Evolutionary conservation across 306 rosid genomes (phyloP).

Genomic region (Hippophae gyantsensis): DNA sequence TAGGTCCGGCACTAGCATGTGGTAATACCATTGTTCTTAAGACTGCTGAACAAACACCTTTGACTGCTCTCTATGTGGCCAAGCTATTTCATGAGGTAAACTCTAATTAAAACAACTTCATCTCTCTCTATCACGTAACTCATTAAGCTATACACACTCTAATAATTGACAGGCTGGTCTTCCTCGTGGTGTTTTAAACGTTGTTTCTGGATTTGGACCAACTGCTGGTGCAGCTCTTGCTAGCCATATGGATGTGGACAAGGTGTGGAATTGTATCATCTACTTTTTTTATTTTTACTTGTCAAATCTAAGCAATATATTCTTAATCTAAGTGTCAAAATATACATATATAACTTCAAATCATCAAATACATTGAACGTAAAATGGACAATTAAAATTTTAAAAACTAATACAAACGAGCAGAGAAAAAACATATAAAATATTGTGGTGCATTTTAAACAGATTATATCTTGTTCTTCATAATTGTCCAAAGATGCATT

Average conservation of each 20-base stretch:
- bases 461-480: too few species aligned
- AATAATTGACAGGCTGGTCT: conserved; percentile 63
- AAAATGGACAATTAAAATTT: too few species aligned
- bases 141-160: too few species aligned
- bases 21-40: conserved; percentile 79
- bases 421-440: too few species aligned
- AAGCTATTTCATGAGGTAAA: conserved; percentile 67
- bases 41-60: conserved; percentile 95
- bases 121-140: neutral
- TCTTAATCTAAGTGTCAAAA: too few species aligned
- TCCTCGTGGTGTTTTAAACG: conserved; percentile 76
- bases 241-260: conserved; percentile 90
- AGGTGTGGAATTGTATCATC: conserved; percentile 28
- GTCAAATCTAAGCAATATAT: too few species aligned
- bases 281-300: too few species aligned
- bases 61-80: conserved; percentile 62
- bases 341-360: too few species aligned
- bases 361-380: too few species aligned
- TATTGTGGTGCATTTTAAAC: too few species aligned
- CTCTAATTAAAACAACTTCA: conserved; percentile 3
- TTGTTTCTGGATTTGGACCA: conserved; percentile 87
- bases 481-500: too few species aligned
- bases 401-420: too few species aligned
- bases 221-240: conserved; percentile 93
- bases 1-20: conserved; percentile 84